These are phyloP conservation scores for Choanephora cucurbitarum DNA, from an alignment of 371 early-diverging fungal genomes.

Conservation along the genomic window DNA sequence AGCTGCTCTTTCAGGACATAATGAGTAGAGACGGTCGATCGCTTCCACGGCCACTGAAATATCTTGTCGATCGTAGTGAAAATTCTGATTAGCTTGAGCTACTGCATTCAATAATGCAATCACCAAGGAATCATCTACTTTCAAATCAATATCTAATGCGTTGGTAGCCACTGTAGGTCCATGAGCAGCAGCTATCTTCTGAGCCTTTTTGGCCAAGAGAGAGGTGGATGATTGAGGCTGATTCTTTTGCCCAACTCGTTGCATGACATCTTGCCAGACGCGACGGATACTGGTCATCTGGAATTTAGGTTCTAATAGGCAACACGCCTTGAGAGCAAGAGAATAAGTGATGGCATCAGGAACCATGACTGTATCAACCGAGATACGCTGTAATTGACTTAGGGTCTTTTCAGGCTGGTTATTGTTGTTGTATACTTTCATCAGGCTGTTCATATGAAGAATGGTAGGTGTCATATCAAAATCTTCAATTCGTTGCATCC, in stretches of 20 bases:
- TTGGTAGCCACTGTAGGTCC: background rate
- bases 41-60: slow-evolving; percentile 20
- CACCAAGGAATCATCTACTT: slow-evolving; percentile 28
- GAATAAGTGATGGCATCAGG: slow-evolving; percentile 33
- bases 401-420: slow-evolving; percentile 13
- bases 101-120: slow-evolving; percentile 26
- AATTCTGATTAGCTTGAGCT: slow-evolving; percentile 17
- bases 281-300: slow-evolving; percentile 1
- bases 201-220: slow-evolving; percentile 18
- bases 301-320: slow-evolving; percentile 4
- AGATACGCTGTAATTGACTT: slow-evolving; percentile 12
- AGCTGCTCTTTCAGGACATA: slow-evolving; percentile 22
- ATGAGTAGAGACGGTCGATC: slow-evolving; percentile 28
- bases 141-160: slow-evolving; percentile 9
- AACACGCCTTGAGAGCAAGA: slow-evolving; percentile 22
- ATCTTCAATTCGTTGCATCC: slow-evolving; percentile 23
- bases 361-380: background rate
- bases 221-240: background rate
- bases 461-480: slow-evolving; percentile 23
- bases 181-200: slow-evolving; percentile 8
- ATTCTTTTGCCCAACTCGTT: slow-evolving; percentile 13
- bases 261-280: slow-evolving; percentile 25
- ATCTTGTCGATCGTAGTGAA: slow-evolving; percentile 10
- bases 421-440: slow-evolving; percentile 27
- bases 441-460: slow-evolving; percentile 33